Percentiles rank a stretch among this genome's conserved stretches.
These are phyloP conservation scores for Mortierella sp. DNA, from an alignment of 371 early-diverging fungal species.

Conservation along the genomic window DNA sequence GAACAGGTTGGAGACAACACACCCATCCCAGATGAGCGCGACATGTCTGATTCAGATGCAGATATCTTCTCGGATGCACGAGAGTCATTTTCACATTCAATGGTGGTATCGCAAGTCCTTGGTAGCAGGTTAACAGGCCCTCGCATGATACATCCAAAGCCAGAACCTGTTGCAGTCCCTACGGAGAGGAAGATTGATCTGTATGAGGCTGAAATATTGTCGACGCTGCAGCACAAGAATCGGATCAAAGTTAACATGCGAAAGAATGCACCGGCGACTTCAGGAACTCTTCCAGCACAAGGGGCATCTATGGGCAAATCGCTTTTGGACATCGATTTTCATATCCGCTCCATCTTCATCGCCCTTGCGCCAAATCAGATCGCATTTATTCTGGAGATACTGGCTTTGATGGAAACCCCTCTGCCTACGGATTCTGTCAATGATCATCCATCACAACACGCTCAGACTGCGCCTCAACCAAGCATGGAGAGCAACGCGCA, in stretches of 20 bases:
- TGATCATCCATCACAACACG: not conserved
- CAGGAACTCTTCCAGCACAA: conserved; percentile 18
- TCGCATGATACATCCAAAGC: not conserved
- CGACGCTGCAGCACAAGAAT: conserved; percentile 43
- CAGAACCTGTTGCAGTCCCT: not conserved
- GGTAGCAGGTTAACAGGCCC: not conserved
- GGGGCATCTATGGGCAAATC: conserved; percentile 21
- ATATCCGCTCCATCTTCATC: conserved; percentile 39
- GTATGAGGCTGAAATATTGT: conserved; percentile 43
- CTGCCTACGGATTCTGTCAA: not conserved
- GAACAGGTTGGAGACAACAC: not conserved
- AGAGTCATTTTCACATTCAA: conserved; percentile 34
- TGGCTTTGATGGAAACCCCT: conserved; percentile 24
- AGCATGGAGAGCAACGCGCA: not conserved
- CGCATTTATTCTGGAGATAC: conserved; percentile 51
- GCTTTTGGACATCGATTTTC: conserved; percentile 45
- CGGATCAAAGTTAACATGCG: conserved; percentile 42
- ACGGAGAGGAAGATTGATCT: not conserved
- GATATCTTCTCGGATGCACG: conserved; percentile 50
- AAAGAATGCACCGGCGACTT: conserved; percentile 25
- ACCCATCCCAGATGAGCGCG: conserved; percentile 5
- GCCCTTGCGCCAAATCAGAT: conserved; percentile 53
- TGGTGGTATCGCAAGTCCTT: conserved; percentile 24
- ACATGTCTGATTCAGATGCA: conserved; percentile 42
- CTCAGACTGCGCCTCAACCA: not conserved